Base-by-base conservation (phyloP, 2,329 filamentous ascomycete genomes). In the Fusarium nanum region DNA sequence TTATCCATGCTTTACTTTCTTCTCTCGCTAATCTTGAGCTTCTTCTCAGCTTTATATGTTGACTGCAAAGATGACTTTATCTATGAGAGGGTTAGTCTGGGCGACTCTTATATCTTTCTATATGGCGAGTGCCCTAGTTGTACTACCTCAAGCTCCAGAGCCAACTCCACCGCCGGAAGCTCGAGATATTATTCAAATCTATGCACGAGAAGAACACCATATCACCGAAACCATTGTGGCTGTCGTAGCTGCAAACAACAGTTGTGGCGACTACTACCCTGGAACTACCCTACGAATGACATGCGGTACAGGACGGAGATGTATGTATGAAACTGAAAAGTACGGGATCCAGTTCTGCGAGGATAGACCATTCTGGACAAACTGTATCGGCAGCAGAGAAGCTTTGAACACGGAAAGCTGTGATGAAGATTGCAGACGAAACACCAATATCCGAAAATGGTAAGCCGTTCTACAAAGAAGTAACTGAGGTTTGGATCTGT, bases 391-490 rank as follows among this genome's bases (percentile, higher is more conserved):
- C 7, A 30, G 13, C 28, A 30, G 28, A 30, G 67, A 70, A 12
- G 47, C 63, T 1, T 13, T 47, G 57, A 49, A 70, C 27, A 23
- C 41, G 10, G 25, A 52, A 0, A 71, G 60, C 20, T 71, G 68
- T 5, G 67, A 68, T 9, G 67, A 65, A 6, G 28, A 58, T 3
- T 71, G 68, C n/a, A 55, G 59, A 32, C 45, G 44, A 23, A 70
- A 71, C 20, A 22, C 55, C 12, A 71, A 71, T 4, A 71, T 68
- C 16, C 40, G 50, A 18, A 71, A 68, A 11, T 71, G 67, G 68
- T 71, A 37, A 28, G 62, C 11, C 12, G 2, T 11, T 22, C 8
- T 23, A 14, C 13, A 23, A 11, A 20, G 25, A 46, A 46, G 4
- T 2, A 27, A 27, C 11, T 4, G 44, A 16, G 13, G 14, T 7